Evolutionary conservation across 108 stramenopile species (phyloP).

Genomic region (Parietichytrium sp.): DNA sequence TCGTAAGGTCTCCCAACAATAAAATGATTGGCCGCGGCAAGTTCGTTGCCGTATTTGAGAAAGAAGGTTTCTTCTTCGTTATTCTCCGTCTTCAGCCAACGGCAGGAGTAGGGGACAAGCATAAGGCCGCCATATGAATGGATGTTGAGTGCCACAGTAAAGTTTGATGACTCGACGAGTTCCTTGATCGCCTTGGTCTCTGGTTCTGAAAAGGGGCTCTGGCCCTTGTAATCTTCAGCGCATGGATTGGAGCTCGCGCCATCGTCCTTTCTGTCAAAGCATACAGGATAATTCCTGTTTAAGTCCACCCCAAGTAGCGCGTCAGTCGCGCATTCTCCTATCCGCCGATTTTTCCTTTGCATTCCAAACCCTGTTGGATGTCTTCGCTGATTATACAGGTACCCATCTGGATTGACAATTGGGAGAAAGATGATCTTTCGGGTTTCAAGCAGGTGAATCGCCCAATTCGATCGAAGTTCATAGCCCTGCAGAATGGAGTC

Average conservation of each 20-base stretch:
- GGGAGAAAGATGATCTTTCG: constrained; percentile 15
- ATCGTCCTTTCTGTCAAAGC: constrained; percentile 26
- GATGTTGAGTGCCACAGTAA: constrained; percentile 35
- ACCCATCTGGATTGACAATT: constrained; percentile 39
- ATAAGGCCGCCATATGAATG: constrained; percentile 31
- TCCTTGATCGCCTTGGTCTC: constrained; percentile 9
- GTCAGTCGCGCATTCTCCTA: neutral
- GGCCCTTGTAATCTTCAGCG: constrained; percentile 38
- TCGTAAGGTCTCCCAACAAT: neutral
- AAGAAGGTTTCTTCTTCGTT: neutral
- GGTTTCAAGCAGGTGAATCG: neutral
- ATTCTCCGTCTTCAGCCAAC: neutral
- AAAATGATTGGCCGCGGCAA: neutral
- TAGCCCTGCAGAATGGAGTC: neutral
- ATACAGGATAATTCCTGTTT: constrained; percentile 37
- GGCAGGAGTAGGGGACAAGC: constrained; percentile 34
- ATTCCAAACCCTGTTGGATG: neutral
- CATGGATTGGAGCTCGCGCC: constrained; percentile 32
- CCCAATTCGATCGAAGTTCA: neutral
- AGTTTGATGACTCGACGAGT: neutral
- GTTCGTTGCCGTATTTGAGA: neutral
- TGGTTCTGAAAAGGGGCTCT: constrained; percentile 36
- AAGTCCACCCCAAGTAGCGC: constrained; percentile 36
- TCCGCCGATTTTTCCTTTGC: constrained; percentile 34
- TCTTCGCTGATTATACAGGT: neutral